A percentile compares a stretch with the other conserved stretches of the same genome.
Conservation (phyloP, 2,329 filamentous ascomycete species). For the Alternaria sp. region DNA sequence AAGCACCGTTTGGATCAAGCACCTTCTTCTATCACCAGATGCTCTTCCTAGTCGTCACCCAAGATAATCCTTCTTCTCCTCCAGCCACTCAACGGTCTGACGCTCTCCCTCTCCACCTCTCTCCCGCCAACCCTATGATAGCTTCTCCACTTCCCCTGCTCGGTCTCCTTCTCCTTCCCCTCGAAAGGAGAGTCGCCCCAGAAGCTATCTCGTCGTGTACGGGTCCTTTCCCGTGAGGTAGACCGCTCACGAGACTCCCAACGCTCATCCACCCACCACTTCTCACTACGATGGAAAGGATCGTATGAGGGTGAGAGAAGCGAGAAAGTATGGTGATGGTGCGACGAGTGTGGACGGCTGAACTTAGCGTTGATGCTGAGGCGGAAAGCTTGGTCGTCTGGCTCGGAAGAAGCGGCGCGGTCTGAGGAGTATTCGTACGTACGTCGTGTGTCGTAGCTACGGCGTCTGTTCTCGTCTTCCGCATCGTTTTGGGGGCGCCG, state of each 20-base stretch:
- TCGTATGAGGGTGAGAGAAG: constrained; percentile 25
- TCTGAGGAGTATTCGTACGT: constrained; percentile 12
- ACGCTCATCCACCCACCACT: constrained; percentile 35
- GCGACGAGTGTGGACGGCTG: constrained; percentile 24
- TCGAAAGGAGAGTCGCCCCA: constrained; percentile 16
- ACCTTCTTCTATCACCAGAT: background rate
- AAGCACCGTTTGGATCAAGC: background rate
- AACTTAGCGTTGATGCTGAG: constrained; percentile 31
- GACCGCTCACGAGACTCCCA: constrained; percentile 35
- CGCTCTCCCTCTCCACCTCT: constrained; percentile 40
- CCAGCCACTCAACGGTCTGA: constrained; percentile 38
- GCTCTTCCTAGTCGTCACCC: background rate
- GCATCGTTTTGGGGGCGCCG: constrained; percentile 10
- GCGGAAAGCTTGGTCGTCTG: constrained; percentile 29
- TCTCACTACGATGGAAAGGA: constrained; percentile 32
- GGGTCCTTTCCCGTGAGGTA: constrained; percentile 9
- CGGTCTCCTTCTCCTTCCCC: constrained; percentile 20
- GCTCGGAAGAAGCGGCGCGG: constrained; percentile 18
- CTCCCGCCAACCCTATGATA: constrained; percentile 28
- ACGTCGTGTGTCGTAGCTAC: constrained; percentile 7
- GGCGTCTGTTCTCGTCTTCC: constrained; percentile 8
- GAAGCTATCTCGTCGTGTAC: constrained; percentile 12
- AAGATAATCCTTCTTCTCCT: constrained; percentile 15
- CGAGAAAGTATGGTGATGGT: constrained; percentile 12
- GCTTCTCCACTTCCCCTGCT: constrained; percentile 30